Base-by-base conservation (phyloP, 768 basidiomycete genomes). In the Boletales sp. region DNA sequence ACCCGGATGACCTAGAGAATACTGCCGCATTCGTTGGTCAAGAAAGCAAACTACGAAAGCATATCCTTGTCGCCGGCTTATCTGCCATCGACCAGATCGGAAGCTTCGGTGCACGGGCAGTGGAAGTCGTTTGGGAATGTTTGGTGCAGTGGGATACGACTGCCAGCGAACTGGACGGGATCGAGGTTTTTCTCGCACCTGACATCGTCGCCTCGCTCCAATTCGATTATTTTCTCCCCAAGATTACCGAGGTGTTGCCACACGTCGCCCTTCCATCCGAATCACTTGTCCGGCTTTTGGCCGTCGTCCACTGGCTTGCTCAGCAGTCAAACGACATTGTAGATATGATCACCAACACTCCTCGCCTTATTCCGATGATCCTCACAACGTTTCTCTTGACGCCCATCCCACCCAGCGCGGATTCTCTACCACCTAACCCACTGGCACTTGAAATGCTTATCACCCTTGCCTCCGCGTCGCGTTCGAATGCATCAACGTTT, bases 41-140 rank as follows among this genome's bases (percentile, higher is more conserved):
- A 48, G 74, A 73, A 28, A 57, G 61, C 0, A 60, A 78, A 8
- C 52, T 87, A 11, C 72, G 87, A 53, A 82, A 76, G 50, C 78
- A 83, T 17, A 81, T 87, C 11, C 63, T 91, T 10, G 82, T 81
- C 12, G 78, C 82, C 19, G 87, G 83, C 1, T 70, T 84, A 11
- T 82, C 84, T 51, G 86, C 86, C 0, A 68, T 90, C 59, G 66
- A 66, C 8, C 85, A 86, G 60, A 74, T 76, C 17, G 88, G 87
- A 4, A 80, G 78, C 51, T 74, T 89, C 10, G 87, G 85, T 8
- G 77, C 77, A 4, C 75, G 74, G 11, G 88, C 87, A 0, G 74
- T 89, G 8, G 86, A 89, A 50, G 75, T 88, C 4, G 67, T 87
- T 18, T 90, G 88, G 87, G 80, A 81, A 51, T 84, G 83, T 46